A percentile compares a stretch with the other conserved stretches of the same genome.
phyloP scores from a whole-genome alignment of 768 basidiomycete species.

The Cytidiella melzeri region DNA sequence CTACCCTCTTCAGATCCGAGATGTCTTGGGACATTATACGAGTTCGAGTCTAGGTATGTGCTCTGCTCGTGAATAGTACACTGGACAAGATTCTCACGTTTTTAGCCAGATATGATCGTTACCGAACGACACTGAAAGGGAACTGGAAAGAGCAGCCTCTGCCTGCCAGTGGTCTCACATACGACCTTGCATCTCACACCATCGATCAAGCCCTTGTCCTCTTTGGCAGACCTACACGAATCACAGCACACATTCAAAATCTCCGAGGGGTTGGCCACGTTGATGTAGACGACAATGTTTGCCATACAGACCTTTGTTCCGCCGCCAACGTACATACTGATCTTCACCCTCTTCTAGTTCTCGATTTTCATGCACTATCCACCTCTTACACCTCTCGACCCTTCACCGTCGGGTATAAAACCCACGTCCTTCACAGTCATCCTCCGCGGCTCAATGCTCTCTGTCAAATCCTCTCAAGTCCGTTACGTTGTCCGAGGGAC shows the following conservation, averaged over 20 bases:
- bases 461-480: conserved; percentile 57
- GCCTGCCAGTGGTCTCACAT: conserved; percentile 62
- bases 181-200: conserved; percentile 76
- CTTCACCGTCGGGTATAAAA: conserved; percentile 23
- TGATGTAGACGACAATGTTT: conserved; percentile 61
- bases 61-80: too few relatives aligned
- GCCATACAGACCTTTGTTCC: too few relatives aligned
- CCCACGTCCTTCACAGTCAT: conserved; percentile 59
- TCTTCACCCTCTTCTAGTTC: conserved; percentile 43
- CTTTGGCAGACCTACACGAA: conserved; percentile 64
- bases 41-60: conserved; percentile 71
- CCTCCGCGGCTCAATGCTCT: conserved; percentile 63
- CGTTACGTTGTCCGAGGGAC: conserved; percentile 71
- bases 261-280: conserved; percentile 57
- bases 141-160: conserved; percentile 74
- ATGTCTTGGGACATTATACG: conserved; percentile 55
- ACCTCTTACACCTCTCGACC: conserved; percentile 12
- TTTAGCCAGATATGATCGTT: conserved; percentile 52
- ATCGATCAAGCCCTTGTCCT: conserved; percentile 72
- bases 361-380: conserved; percentile 44
- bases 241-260: conserved; percentile 70
- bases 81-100: too few relatives aligned
- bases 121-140: conserved; percentile 54
- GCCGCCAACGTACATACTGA: too few relatives aligned
- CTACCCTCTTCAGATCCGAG: conserved; percentile 46